phyloP scores from a whole-genome alignment of 2,329 filamentous ascomycete genomes.

The Magnaporthiopsis rhizophila region DNA sequence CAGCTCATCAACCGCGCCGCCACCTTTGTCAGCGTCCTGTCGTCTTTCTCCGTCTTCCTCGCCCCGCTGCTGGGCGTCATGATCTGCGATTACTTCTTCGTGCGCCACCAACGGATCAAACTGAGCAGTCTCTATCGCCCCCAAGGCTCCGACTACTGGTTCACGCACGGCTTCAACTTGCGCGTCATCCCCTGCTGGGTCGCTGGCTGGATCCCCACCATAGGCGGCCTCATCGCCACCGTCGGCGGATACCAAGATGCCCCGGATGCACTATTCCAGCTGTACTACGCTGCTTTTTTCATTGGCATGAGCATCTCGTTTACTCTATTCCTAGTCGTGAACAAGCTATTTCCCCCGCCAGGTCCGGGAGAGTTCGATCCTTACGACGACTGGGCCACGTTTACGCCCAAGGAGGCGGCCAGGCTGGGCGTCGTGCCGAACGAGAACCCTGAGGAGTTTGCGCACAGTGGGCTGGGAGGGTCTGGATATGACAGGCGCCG shows the following conservation, averaged over 20 bases:
- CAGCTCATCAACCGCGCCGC: constrained; percentile 22
- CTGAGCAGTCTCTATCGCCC: constrained; percentile 28
- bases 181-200: constrained; percentile 34
- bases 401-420: constrained; percentile 31
- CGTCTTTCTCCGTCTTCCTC: constrained; percentile 33
- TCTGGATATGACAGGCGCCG: not conserved
- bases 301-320: constrained; percentile 23
- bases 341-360: constrained; percentile 29
- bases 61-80: constrained; percentile 30
- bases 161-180: constrained; percentile 31
- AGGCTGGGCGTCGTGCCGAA: constrained; percentile 3
- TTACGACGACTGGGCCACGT: constrained; percentile 35
- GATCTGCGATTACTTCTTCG: constrained; percentile 27
- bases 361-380: constrained; percentile 34
- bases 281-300: constrained; percentile 40
- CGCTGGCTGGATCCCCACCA: constrained; percentile 8
- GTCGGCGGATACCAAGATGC: constrained; percentile 22
- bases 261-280: constrained; percentile 28
- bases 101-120: constrained; percentile 24
- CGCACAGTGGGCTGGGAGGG: not conserved
- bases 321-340: constrained; percentile 16
- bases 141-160: constrained; percentile 31
- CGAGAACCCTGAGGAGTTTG: constrained; percentile 1
- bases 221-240: constrained; percentile 29
- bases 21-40: constrained; percentile 23